Conservation (phyloP, 1,284 basidiomycete genomes). For the Puccinia polysora region DNA sequence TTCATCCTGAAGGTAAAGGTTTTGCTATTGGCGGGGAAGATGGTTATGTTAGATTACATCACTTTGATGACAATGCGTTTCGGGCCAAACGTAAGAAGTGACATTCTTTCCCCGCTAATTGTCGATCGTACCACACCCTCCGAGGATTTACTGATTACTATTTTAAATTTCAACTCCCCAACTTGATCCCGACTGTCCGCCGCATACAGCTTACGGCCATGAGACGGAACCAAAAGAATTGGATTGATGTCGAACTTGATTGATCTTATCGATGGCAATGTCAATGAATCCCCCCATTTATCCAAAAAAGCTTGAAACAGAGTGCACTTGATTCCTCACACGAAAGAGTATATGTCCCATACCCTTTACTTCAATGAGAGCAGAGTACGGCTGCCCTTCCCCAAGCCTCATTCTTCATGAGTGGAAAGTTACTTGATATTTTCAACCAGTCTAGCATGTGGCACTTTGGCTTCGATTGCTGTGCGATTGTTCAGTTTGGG, state of each 20-base stretch:
- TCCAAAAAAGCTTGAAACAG: no score
- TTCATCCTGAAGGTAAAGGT: slow-evolving; percentile 79
- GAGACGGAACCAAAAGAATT: slow-evolving; percentile 35
- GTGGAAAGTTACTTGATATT: no score
- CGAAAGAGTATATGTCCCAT: no score
- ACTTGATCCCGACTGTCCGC: background rate
- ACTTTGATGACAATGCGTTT: slow-evolving; percentile 48
- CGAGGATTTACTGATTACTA: background rate
- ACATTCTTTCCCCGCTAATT: background rate
- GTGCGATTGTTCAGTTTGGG: no score
- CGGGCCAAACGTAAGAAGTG: slow-evolving; percentile 48
- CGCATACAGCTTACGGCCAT: slow-evolving; percentile 31
- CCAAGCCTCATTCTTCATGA: no score
- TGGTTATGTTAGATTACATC: slow-evolving; percentile 83
- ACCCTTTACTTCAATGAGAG: no score
- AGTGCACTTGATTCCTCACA: no score
- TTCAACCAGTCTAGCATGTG: no score
- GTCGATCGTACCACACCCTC: background rate
- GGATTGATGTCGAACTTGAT: slow-evolving; percentile 29
- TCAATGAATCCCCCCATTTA: no score
- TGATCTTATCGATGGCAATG: slow-evolving; percentile 9
- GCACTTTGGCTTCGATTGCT: no score
- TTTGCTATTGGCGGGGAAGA: slow-evolving; percentile 97
- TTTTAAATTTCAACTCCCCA: background rate
- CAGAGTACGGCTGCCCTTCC: no score